These are phyloP conservation scores for Lactifluus pinguis DNA, from an alignment of 768 basidiomycete genomes.

Conservation along the genomic window DNA sequence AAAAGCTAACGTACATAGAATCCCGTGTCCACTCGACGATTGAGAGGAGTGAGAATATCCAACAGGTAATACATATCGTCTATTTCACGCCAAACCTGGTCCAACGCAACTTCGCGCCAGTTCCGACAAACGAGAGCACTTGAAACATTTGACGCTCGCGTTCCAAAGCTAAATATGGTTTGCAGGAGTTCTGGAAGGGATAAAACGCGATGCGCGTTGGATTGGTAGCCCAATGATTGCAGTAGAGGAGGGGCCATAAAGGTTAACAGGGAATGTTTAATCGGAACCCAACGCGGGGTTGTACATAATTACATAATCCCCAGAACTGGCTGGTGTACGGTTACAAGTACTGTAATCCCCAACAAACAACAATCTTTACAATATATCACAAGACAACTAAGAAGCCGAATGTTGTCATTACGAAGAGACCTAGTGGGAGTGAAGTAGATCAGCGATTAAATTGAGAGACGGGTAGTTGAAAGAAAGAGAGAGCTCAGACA, in stretches of 20 bases:
- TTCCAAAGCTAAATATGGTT: slow-evolving; percentile 14
- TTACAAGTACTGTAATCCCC: no score
- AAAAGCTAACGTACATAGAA: not conserved
- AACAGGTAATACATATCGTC: slow-evolving; percentile 13
- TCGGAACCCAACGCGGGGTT: no score
- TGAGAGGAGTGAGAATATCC: slow-evolving; percentile 6
- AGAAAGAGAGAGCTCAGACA: slow-evolving; percentile 29
- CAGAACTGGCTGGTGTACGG: no score
- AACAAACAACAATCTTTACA: not conserved
- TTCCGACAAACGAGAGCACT: slow-evolving; percentile 13
- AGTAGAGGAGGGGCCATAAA: not conserved
- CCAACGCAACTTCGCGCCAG: slow-evolving; percentile 16
- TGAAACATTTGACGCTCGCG: slow-evolving; percentile 4
- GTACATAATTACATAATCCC: no score
- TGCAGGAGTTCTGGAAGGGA: slow-evolving; percentile 17
- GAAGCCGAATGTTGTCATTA: no score
- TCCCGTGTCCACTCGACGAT: not conserved
- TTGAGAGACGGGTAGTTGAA: not conserved
- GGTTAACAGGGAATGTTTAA: not conserved
- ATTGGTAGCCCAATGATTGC: slow-evolving; percentile 15
- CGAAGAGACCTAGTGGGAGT: not conserved
- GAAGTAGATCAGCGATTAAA: not conserved
- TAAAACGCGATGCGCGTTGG: slow-evolving; percentile 11
- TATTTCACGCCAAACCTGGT: slow-evolving; percentile 15
- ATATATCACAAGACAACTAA: not conserved